Evolutionary conservation across 192 early-diverging fungal genomes (phyloP), one percentile per base, ranked within the genome.

Genomic region (Backusella parvicylindrica): DNA sequence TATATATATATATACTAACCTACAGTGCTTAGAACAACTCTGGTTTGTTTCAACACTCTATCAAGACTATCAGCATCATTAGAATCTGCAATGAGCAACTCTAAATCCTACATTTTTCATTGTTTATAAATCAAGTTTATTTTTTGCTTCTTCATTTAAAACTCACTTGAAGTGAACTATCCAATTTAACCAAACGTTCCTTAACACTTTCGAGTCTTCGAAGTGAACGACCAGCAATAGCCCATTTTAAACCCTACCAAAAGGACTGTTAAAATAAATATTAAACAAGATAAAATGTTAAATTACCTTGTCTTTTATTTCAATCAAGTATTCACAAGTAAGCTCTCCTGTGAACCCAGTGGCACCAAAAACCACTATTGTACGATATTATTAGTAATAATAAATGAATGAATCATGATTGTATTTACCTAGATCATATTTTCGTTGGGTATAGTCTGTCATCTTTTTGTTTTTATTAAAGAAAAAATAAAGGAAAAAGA

Each of bases 271-370:
- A 5, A 21, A 23, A 26, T n/a, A n/a, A n/a, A n/a, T n/a, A n/a
- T n/a, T n/a, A n/a, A n/a, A n/a, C n/a, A n/a, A n/a, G n/a, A 23
- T 26, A 30, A 5, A 21, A 56, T 2, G 8, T 50, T 50, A 23
- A 50, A 50, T 41, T 71, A 67, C 73, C 30, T 79, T 73, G 64
- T 80, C 66, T 33, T 70, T 41, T 37, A 68, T 38, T 31, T 68
- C 66, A 13, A 74, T 70, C 12, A 85, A 76, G 49, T 95, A 92
- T 81, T 94, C 92, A 37, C 87, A 90, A 26, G 92, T 88, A 31
- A 89, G 81, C 2, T 77, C 71, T 12, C 96, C 96, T 5, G 96
- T 96, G 79, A 95, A 96, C 30, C 96, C 91, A 6, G 94, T 92
- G 15, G 93, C 94, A 6, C 96, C 96, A 83, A 87, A 93, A 32